These are phyloP conservation scores for Porphyrellus cyaneotinctus DNA, from an alignment of 768 basidiomycete species.

Conservation along the genomic window DNA sequence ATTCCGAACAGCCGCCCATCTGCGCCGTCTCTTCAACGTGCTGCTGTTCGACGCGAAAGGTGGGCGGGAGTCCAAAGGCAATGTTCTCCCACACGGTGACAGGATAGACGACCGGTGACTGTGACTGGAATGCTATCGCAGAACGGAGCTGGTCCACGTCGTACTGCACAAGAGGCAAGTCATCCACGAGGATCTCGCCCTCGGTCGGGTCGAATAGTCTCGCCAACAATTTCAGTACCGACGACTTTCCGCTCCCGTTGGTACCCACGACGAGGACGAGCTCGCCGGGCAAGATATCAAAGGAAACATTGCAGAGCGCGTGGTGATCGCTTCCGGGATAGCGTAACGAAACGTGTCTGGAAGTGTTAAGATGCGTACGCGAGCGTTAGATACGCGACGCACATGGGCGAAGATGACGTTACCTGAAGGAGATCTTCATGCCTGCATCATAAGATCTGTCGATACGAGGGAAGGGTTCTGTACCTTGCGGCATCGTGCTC, in stretches of 20 bases:
- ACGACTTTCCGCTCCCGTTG: slow-evolving; percentile 29
- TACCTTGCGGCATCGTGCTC: slow-evolving; percentile 16
- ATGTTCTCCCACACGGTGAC: slow-evolving; percentile 44
- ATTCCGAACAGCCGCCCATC: slow-evolving; percentile 27
- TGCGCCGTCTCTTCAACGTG: slow-evolving; percentile 31
- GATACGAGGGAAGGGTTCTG: slow-evolving; percentile 18
- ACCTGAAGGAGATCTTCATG: slow-evolving; percentile 29
- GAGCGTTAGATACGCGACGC: background rate
- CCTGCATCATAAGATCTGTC: slow-evolving; percentile 10
- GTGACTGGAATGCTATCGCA: slow-evolving; percentile 46
- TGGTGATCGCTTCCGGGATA: slow-evolving; percentile 21
- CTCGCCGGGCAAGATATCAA: slow-evolving; percentile 28
- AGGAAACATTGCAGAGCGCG: slow-evolving; percentile 24
- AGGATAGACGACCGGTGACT: slow-evolving; percentile 48
- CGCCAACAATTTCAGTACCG: slow-evolving; percentile 46
- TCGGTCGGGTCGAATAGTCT: slow-evolving; percentile 44
- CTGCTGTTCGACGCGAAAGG: slow-evolving; percentile 14
- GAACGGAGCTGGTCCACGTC: slow-evolving; percentile 38
- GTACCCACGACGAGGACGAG: slow-evolving; percentile 31
- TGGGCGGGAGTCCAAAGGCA: slow-evolving; percentile 24
- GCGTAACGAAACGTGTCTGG: slow-evolving; percentile 19
- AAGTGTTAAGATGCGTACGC: background rate
- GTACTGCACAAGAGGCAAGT: slow-evolving; percentile 36
- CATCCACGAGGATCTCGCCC: slow-evolving; percentile 45
- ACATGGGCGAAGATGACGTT: background rate